Evolutionary conservation across 1,284 basidiomycete genomes (phyloP), one percentile per base, ranked within the genome.

Genomic region (Ganoderma lucidum): DNA sequence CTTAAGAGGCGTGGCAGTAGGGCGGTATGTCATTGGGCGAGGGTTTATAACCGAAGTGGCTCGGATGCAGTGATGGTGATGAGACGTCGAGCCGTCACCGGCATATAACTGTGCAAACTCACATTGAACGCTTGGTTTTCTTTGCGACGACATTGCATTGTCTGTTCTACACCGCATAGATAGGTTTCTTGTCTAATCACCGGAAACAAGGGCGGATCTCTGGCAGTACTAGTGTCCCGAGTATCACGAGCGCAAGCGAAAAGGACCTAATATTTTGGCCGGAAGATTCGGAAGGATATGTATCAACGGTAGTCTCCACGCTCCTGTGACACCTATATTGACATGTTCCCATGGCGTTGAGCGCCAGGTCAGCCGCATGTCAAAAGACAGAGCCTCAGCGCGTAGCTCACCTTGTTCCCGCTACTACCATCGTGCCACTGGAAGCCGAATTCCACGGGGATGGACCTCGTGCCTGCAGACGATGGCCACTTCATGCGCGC

Each of bases 341-440:
- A 3, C 28, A 30, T 6, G 14, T 56, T 56, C 53, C 53, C 32
- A 56, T 35, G 32, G 9, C 17, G 53, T 56, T 8, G 53, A 56
- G 53, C 32, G 53, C 53, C 53, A 32, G 30, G 17, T 56, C 53
- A 59, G 56, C 56, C 56, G 37, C n/a, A 59, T 12, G 56, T 39
- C 35, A 39, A n/a, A 39, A 37, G 35, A 12, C 32, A n/a, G 56
- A 39, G 32, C 56, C 17, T 59, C 15, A 5, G 56, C 15, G 15
- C 3, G n/a, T n/a, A 32, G n/a, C 56, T 39, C 56, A 59, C 56
- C 10, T n/a, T 4, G 6, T 15, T 59, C 6, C 15, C 35, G 14
- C 32, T 6, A 19, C 56, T 59, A 59, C 35, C 35, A 59, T 59
- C 56, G 35, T 39, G 35, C 37, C 53, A 15, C 30, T 39, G 30